Base-by-base conservation (phyloP, 805 yeast genomes). In the Candida vaughaniae region DNA sequence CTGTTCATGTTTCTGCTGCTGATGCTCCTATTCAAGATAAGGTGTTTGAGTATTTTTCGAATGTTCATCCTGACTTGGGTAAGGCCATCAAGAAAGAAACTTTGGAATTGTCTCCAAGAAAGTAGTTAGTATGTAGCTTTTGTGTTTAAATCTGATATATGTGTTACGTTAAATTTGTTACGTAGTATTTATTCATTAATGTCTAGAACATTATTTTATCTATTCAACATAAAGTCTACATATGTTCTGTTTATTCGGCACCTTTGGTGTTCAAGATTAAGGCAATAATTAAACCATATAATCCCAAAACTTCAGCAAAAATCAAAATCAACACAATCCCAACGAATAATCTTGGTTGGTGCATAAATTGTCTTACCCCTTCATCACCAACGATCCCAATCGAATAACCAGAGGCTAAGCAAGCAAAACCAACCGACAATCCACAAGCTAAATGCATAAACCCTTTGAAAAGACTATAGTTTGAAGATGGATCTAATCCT, bases 361-460 rank as follows among this genome's bases (percentile, higher is more conserved):
- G 87, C 87, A 86, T 83, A 49, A 75, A 79, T 52, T 83, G 86
- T 53, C 96, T 78, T 31, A 87, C 95, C 47, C 96, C 96, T 53
- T 85, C 95, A 56, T 87, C 96, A 28, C 96, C 96, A 25, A 87
- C 96, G 46, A 87, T 82, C 34, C 96, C 96, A 67, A 87, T 87
- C 41, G 99, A 93, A 64, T 90, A 93, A 30, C 99, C 99, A 42
- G 95, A 85, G 27, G 98, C 90, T 57, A 93, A 73, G 61, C 98
- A 90, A 3, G 98, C 89, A 56, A 93, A 88, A 2, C 99, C 99
- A 29, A 93, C 99, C 25, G 95, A 79, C 42, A 91, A 67, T 1
- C 99, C 99, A 64, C 97, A 89, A 36, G 95, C 90, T 60, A 93
- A 71, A 65, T 93, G 99, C 95, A 93, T 88, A 62, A 89, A 89